Base-by-base conservation (phyloP, 768 basidiomycete genomes). In the Suillus discolor region DNA sequence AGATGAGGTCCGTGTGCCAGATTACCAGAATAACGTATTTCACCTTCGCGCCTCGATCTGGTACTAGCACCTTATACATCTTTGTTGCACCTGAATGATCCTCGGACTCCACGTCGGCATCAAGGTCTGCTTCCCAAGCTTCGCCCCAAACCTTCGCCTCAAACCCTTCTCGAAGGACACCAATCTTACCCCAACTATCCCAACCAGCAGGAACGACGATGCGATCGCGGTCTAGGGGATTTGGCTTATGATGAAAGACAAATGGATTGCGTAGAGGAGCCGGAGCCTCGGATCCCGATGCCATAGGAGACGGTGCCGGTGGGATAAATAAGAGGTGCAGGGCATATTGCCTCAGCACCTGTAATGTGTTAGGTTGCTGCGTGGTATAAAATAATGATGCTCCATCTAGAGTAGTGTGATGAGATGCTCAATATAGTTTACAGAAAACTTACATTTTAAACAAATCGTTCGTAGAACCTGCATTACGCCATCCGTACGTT, bases 111-210 rank as follows among this genome's bases (percentile, higher is more conserved):
- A 79, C 84, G 18, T 78, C 82, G 20, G 79, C 78, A 3, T 82
- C 85, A 16, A 94, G 74, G 69, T 94, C 92, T 45, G 81, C 79
- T 68, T 92, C 92, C 90, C 89, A 94, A 47, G 88, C 90, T 65
- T 92, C 90, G 4, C 89, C 91, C 88, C 90, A 92, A 57, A 81
- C 73, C 66, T 87, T 89, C 1, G 92, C 88, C 62, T 97, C 95
- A 71, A 98, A 99, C 1, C 93, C 93, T 47, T 99, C 97, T 64
- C 95, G 80, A 63, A 99, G 79, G 1, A 98, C 91, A 3, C 84
- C 82, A 65, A 98, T 97, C 81, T 98, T 99, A 0, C 96, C 96
- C 93, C 94, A 97, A 69, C 92, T 94, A 73, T 99, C 97, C 97
- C 97, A 99, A 1, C 97, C 97, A 2, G 94, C 87, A 1, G 97